Evolutionary conservation across 257 asterid genomes (phyloP).

Genomic region (Plantago ovata): DNA sequence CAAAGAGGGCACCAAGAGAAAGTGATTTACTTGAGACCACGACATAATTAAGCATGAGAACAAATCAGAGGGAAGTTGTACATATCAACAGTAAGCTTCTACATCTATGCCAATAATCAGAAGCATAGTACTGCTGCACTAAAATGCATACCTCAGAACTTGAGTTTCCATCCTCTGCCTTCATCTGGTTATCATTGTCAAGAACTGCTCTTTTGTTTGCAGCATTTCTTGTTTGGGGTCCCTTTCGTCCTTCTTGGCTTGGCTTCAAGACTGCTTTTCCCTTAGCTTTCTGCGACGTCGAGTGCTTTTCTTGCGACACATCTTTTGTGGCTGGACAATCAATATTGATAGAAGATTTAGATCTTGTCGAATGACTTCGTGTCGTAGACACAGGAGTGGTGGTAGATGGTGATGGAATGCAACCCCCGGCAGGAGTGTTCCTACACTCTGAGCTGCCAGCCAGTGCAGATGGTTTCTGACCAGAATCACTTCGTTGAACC

Average conservation of each 20-base stretch:
- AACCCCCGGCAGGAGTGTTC: slow-evolving; percentile 44
- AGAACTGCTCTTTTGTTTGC: slow-evolving; percentile 75
- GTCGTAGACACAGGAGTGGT: slow-evolving; percentile 55
- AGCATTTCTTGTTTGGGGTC: slow-evolving; percentile 89
- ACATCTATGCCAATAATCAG: too few relatives aligned
- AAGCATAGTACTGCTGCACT: slow-evolving; percentile 4
- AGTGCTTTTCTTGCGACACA: slow-evolving; percentile 45
- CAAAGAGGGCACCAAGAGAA: neutral
- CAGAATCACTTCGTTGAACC: slow-evolving; percentile 69
- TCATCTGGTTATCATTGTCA: slow-evolving; percentile 72
- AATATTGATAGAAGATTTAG: slow-evolving; percentile 62
- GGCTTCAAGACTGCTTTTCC: slow-evolving; percentile 90
- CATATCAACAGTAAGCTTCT: too few relatives aligned
- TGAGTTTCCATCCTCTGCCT: slow-evolving; percentile 66
- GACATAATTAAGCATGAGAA: too few relatives aligned
- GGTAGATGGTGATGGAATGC: slow-evolving; percentile 53
- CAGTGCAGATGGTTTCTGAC: slow-evolving; percentile 60
- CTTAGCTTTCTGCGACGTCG: slow-evolving; percentile 70
- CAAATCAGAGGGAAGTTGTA: too few relatives aligned
- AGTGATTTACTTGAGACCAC: too few relatives aligned
- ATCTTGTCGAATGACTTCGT: slow-evolving; percentile 75
- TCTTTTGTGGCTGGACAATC: slow-evolving; percentile 62
- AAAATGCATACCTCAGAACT: slow-evolving; percentile 78
- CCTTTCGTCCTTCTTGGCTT: slow-evolving; percentile 68
- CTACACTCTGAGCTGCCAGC: slow-evolving; percentile 63